Conservation (phyloP, 257 asterid genomes). For the Lycium ferocissimum region DNA sequence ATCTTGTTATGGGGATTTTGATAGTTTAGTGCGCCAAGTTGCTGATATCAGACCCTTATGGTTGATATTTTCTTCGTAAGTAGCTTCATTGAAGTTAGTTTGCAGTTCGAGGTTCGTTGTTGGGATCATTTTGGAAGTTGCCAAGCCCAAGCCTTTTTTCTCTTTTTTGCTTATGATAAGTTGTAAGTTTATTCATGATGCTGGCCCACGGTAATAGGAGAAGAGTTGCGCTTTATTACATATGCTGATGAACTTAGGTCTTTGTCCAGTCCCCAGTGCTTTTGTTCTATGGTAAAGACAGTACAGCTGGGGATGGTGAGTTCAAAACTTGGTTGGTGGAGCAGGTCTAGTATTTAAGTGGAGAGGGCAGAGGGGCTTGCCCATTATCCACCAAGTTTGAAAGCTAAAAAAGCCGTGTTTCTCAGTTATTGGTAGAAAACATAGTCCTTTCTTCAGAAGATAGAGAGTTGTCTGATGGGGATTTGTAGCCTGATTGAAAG, state of each 20-base stretch:
- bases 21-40: conserved; percentile 16
- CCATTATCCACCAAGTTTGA: background rate
- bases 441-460: background rate
- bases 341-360: background rate
- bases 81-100: conserved; percentile 22
- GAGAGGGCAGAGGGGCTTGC: background rate
- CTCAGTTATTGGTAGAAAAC: background rate
- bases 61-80: background rate
- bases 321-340: background rate
- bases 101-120: background rate
- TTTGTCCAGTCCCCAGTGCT: background rate
- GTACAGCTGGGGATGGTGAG: background rate
- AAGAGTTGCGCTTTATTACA: background rate
- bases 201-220: background rate
- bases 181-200: too few species aligned
- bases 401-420: background rate
- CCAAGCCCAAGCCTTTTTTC: background rate
- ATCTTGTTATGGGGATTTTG: background rate
- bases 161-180: background rate
- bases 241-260: conserved; percentile 14
- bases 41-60: background rate
- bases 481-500: background rate
- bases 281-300: background rate
- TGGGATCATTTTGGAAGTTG: background rate
- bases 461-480: background rate